Conservation (phyloP, 2,329 filamentous ascomycete genomes). For the Neofusicoccum kwambonambiense region DNA sequence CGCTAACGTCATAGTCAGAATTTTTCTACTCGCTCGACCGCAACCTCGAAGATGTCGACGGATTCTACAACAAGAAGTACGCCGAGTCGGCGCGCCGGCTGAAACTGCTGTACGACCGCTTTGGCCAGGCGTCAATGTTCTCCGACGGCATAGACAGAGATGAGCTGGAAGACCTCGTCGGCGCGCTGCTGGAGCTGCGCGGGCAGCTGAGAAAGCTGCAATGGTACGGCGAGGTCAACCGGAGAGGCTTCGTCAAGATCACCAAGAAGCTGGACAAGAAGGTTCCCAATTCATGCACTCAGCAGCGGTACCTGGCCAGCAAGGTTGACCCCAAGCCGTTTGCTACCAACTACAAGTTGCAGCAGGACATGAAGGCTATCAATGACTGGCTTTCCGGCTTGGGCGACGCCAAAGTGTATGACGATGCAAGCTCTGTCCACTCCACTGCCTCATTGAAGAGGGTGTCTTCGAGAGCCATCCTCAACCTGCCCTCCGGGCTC, state of each 20-base stretch:
- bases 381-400: slow-evolving; percentile 90
- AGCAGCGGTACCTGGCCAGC: slow-evolving; percentile 82
- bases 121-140: slow-evolving; percentile 70
- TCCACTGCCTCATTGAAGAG: slow-evolving; percentile 71
- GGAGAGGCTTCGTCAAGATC: slow-evolving; percentile 94
- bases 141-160: slow-evolving; percentile 76
- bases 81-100: slow-evolving; percentile 79
- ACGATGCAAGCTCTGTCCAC: slow-evolving; percentile 71
- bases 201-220: slow-evolving; percentile 86
- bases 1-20: slow-evolving; percentile 54
- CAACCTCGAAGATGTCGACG: slow-evolving; percentile 94
- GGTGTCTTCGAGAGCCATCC: slow-evolving; percentile 70
- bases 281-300: slow-evolving; percentile 70
- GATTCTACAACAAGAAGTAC: slow-evolving; percentile 96
- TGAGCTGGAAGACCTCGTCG: slow-evolving; percentile 88
- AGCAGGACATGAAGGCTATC: slow-evolving; percentile 63
- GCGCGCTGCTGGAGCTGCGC: slow-evolving; percentile 82
- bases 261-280: slow-evolving; percentile 99
- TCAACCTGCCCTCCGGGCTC: slow-evolving; percentile 67
- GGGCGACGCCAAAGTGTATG: slow-evolving; percentile 71
- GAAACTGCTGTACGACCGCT: slow-evolving; percentile 82
- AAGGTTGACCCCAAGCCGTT: slow-evolving; percentile 90
- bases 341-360: slow-evolving; percentile 67
- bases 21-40: slow-evolving; percentile 97
- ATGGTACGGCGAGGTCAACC: slow-evolving; percentile 98